Evolutionary conservation across 1,139 yeast genomes (phyloP), one percentile per base, ranked within the genome.

Genomic region (Candida sojae): DNA sequence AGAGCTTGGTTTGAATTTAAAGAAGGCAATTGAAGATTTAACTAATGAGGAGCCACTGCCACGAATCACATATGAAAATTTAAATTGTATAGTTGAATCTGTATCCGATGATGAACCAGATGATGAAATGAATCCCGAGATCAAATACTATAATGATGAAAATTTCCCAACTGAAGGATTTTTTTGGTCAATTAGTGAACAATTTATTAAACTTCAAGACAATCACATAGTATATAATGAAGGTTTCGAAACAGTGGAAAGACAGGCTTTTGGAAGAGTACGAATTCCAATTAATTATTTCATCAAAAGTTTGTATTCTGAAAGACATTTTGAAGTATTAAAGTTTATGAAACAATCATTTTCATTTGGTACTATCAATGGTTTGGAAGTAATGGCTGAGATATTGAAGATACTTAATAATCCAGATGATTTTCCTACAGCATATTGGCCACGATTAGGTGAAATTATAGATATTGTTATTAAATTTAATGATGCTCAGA

Each of bases 291-390:
- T 39, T 6, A 33, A 33, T 11, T 40, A 50, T 9, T 48, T 45
- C 38, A 42, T 47, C 3, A 48, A 50, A n/a, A 61, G 60, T 2
- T 56, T 66, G 21, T 38, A 48, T 12, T 48, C 63, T 0, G 31
- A 35, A 17, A 42, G 57, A 11, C 53, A 53, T 41, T 55, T 57
- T 38, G 47, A 54, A 17, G 39, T 56, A 13, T 49, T 57, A 1
- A 38, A 48, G 13, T 43, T 45, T 7, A 48, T 64, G 25, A n/a
- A 13, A 28, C 6, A 26, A 11, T 25, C 34, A 21, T 33, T 11
- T 13, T 26, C 17, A 29, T 42, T 26, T 45, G 35, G 45, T n/a
- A 23, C 21, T 3, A 34, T 35, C 1, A 21, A 28, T 26, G 44
- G 44, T 3, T 28, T 25, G 1, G 28, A 9, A 40, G 30, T 17